phyloP scores from a whole-genome alignment of 1,284 basidiomycete species.

The Entoloma clypeatum region DNA sequence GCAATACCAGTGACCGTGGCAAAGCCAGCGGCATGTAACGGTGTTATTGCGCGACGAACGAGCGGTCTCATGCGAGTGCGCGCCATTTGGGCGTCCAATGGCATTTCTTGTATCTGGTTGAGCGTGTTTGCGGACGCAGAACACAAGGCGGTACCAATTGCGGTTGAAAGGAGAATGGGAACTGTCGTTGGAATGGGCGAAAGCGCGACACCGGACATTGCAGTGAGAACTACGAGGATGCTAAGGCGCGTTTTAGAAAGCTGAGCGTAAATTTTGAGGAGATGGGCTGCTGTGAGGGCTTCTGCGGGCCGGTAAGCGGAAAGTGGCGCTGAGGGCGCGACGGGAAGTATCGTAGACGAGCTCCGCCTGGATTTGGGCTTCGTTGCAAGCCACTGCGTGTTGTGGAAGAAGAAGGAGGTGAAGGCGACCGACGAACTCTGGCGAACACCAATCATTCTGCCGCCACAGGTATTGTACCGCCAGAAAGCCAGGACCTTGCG shows the following conservation, averaged over 20 bases:
- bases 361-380: background rate
- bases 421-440: conserved; percentile 28
- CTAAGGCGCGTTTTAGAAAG: conserved; percentile 89
- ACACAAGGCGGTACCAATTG: conserved; percentile 87
- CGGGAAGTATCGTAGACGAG: conserved; percentile 9
- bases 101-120: conserved; percentile 94
- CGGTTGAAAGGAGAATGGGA: conserved; percentile 82
- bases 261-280: conserved; percentile 72
- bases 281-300: conserved; percentile 44
- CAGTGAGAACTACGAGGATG: conserved; percentile 84
- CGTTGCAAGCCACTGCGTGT: conserved; percentile 39
- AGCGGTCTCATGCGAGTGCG: conserved; percentile 89
- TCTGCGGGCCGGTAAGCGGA: conserved; percentile 30
- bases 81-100: conserved; percentile 96
- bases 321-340: conserved; percentile 16
- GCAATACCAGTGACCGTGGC: conserved; percentile 71
- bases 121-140: conserved; percentile 92
- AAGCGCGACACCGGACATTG: conserved; percentile 92
- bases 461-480: conserved; percentile 4
- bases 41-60: conserved; percentile 79
- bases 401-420: conserved; percentile 60
- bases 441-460: conserved; percentile 1
- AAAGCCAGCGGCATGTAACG: conserved; percentile 83
- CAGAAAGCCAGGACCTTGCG: too few species aligned
- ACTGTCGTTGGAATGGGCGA: conserved; percentile 83